These are phyloP conservation scores for Cinnamomum micranthum DNA, from an alignment of 164 flowering plant species.

Conservation along the genomic window DNA sequence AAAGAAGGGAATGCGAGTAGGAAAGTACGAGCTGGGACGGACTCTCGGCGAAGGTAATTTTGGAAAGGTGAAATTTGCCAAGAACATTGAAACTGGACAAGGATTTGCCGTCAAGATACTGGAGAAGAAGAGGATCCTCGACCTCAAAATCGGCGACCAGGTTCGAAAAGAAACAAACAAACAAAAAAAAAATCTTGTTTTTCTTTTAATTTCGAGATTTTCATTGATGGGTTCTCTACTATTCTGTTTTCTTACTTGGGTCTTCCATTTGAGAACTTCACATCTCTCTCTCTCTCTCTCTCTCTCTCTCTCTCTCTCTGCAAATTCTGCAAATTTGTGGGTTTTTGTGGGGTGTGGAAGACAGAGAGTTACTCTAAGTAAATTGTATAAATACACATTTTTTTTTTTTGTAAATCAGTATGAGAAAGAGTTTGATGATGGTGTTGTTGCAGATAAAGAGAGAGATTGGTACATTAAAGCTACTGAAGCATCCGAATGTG, in stretches of 20 bases:
- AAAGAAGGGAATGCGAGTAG: slow-evolving; percentile 63
- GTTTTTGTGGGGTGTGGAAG: neutral
- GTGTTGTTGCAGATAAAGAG: slow-evolving; percentile 72
- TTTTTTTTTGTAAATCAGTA: too few species aligned
- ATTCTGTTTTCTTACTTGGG: too few species aligned
- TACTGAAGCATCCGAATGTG: slow-evolving; percentile 86
- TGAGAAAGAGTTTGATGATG: neutral
- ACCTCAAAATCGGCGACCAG: slow-evolving; percentile 74
- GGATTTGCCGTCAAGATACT: slow-evolving; percentile 79
- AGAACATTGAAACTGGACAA: slow-evolving; percentile 50
- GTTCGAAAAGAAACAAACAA: slow-evolving; percentile 25
- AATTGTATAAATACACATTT: too few species aligned
- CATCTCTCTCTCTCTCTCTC: too few species aligned
- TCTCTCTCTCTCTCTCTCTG: neutral
- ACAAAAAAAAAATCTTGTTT: neutral
- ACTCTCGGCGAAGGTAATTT: slow-evolving; percentile 91
- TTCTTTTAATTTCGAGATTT: too few species aligned
- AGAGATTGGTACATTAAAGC: slow-evolving; percentile 84
- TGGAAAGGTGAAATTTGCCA: slow-evolving; percentile 81
- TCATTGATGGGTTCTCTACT: too few species aligned
- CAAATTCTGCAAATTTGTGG: neutral
- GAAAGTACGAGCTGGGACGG: slow-evolving; percentile 85
- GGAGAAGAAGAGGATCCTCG: slow-evolving; percentile 53
- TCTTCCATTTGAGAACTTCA: too few species aligned
- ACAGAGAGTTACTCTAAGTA: neutral